These are phyloP conservation scores for Citrus australasica DNA, from an alignment of 345 rosid genomes.

Conservation along the genomic window DNA sequence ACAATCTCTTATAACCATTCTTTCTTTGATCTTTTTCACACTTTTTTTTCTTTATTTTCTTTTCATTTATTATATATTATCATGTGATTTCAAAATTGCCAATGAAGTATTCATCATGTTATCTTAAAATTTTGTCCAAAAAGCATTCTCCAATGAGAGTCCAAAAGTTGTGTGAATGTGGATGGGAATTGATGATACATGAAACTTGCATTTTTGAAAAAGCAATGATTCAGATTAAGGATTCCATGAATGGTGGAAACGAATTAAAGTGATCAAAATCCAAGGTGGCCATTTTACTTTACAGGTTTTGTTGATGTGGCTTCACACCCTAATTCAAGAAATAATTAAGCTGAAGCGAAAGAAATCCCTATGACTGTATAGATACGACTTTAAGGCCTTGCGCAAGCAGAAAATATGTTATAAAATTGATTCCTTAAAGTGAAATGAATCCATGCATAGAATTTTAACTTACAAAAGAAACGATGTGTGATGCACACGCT, in stretches of 20 bases:
- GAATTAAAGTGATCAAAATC: background rate
- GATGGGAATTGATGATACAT: background rate
- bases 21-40: background rate
- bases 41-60: background rate
- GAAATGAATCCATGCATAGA: background rate
- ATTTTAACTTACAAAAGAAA: background rate
- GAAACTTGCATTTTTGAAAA: constrained; percentile 16
- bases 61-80: background rate
- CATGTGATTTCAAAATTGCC: background rate
- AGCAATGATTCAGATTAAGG: background rate
- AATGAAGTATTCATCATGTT: constrained; percentile 1
- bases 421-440: background rate
- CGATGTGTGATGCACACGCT: background rate
- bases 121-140: background rate
- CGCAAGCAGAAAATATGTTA: background rate
- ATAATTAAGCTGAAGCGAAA: background rate
- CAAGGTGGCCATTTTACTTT: constrained; percentile 23
- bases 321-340: background rate
- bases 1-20: background rate
- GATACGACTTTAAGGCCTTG: background rate
- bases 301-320: constrained; percentile 10
- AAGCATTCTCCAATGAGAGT: constrained; percentile 10
- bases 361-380: background rate
- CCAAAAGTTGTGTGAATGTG: constrained; percentile 28
- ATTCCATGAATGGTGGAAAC: constrained; percentile 26